Percentiles rank a stretch among this genome's conserved stretches.
phyloP scores from a whole-genome alignment of 2,329 filamentous ascomycete species.

The Pseudopyrenochaeta lycopersici region DNA sequence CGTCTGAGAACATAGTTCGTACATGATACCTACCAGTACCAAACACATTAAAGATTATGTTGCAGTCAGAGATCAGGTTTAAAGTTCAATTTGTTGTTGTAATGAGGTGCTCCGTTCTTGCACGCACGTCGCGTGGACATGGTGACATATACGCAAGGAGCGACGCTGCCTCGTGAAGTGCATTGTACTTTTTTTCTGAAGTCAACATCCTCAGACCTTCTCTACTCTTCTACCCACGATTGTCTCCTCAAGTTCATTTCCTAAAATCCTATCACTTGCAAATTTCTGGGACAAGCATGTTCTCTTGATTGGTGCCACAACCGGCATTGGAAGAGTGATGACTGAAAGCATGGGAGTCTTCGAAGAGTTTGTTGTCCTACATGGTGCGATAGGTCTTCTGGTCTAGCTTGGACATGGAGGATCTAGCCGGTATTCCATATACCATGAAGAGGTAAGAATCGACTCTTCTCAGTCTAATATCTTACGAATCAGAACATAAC shows the following conservation, averaged over 20 bases:
- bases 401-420: slow-evolving; percentile 59
- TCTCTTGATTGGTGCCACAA: slow-evolving; percentile 64
- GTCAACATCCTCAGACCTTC: background rate
- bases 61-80: too few relatives aligned
- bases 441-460: slow-evolving; percentile 52
- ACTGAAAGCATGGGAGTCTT: slow-evolving; percentile 62
- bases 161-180: background rate
- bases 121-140: too few relatives aligned
- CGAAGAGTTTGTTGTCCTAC: slow-evolving; percentile 56
- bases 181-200: background rate
- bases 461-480: background rate
- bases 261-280: slow-evolving; percentile 48
- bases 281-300: slow-evolving; percentile 64
- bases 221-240: background rate
- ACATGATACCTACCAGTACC: background rate
- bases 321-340: slow-evolving; percentile 63
- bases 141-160: background rate
- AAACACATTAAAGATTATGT: too few relatives aligned
- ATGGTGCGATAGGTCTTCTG: slow-evolving; percentile 54
- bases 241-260: background rate
- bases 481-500: too few relatives aligned
- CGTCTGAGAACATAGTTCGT: background rate
- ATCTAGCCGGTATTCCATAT: slow-evolving; percentile 52
- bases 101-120: too few relatives aligned
- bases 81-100: too few relatives aligned